Percentiles rank a stretch among this genome's conserved stretches.
Evolutionary conservation across 768 basidiomycete genomes (phyloP).

Genomic region (Neoboletus brunneissimus): DNA sequence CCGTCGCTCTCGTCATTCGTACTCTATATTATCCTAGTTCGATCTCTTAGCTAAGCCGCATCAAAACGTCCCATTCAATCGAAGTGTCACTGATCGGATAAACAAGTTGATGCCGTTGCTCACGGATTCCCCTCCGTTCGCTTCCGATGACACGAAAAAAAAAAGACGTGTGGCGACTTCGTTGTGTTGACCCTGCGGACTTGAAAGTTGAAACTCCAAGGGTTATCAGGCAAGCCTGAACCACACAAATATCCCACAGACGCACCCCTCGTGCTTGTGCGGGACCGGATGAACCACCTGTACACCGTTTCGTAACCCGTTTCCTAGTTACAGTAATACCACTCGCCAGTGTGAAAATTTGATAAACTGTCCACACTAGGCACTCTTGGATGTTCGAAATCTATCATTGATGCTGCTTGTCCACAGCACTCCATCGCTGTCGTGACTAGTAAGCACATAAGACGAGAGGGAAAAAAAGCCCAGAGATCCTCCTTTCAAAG

Average conservation of each 20-base stretch:
- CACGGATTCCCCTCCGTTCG: conserved; percentile 16
- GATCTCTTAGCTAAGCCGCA: conserved; percentile 7
- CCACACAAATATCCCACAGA: conserved; percentile 5
- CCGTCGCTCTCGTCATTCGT: conserved; percentile 18
- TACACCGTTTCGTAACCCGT: neutral
- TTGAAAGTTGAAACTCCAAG: conserved; percentile 22
- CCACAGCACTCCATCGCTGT: neutral
- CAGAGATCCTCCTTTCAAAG: neutral
- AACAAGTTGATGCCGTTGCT: neutral
- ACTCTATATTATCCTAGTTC: neutral
- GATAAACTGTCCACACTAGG: neutral
- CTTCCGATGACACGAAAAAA: conserved; percentile 21
- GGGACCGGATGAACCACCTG: neutral
- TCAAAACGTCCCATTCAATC: conserved; percentile 3
- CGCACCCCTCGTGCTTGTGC: neutral
- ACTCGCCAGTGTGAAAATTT: neutral
- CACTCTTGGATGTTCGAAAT: neutral
- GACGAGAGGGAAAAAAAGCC: neutral
- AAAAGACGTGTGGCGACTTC: neutral
- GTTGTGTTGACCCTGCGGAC: conserved; percentile 7
- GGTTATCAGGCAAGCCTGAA: conserved; percentile 13
- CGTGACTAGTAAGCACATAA: neutral
- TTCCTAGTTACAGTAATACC: conserved; percentile 10
- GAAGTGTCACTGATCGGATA: conserved; percentile 14
- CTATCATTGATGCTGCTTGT: neutral